These are phyloP conservation scores for Rugosomyces carneus DNA, from an alignment of 1,284 basidiomycete genomes.

Conservation along the genomic window DNA sequence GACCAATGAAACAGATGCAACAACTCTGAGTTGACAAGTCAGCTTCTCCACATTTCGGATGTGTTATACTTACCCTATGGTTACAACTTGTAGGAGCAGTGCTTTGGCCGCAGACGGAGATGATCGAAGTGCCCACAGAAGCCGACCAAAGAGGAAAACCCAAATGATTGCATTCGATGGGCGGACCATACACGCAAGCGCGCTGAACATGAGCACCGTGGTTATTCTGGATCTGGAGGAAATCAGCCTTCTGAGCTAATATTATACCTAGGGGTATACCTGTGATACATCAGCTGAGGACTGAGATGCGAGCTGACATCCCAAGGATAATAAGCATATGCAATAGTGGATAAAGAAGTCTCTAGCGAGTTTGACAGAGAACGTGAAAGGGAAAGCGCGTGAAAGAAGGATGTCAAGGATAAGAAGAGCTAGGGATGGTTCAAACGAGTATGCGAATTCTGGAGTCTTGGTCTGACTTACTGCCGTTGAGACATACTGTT, in stretches of 20 bases:
- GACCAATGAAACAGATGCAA: constrained; percentile 36
- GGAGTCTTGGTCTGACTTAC: constrained; percentile 42
- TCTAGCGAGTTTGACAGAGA: constrained; percentile 94
- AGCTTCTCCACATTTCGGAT: background rate
- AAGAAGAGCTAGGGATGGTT: constrained; percentile 61
- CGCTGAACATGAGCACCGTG: constrained; percentile 47
- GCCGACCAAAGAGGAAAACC: constrained; percentile 57
- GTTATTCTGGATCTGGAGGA: constrained; percentile 23
- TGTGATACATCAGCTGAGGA: constrained; percentile 30
- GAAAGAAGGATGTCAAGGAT: constrained; percentile 84
- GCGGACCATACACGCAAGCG: constrained; percentile 73
- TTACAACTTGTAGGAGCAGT: constrained; percentile 32
- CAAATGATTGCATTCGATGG: constrained; percentile 88
- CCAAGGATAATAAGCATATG: constrained; percentile 80
- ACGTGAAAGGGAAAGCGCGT: constrained; percentile 78
- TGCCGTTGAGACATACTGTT: constrained; percentile 51
- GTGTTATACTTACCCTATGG: constrained; percentile 39
- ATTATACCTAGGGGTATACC: constrained; percentile 19
- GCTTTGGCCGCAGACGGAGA: constrained; percentile 24
- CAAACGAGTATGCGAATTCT: background rate
- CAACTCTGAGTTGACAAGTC: constrained; percentile 25
- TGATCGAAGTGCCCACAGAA: constrained; percentile 44
- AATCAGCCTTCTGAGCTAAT: constrained; percentile 1
- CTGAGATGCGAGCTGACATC: constrained; percentile 30
- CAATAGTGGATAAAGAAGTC: constrained; percentile 77